Base-by-base conservation (phyloP, 345 rosid genomes). In the Capsella bursapastoris region DNA sequence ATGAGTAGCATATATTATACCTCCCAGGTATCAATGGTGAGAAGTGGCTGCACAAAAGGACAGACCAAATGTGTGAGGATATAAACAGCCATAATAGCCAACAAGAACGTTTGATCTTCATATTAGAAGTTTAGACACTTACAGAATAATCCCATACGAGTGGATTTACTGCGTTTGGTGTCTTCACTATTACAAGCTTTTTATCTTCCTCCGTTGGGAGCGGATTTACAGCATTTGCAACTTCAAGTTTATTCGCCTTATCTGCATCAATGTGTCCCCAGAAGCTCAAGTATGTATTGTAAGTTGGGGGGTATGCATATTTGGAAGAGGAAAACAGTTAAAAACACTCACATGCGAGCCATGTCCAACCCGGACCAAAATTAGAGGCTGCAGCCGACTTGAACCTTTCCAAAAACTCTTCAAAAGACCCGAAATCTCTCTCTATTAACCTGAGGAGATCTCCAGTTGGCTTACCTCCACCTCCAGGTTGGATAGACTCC, bases 281-380 rank as follows among this genome's bases (percentile, higher is more conserved):
- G 16, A 73, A 64, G 32, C 72, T 28, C 63, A 35, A 49, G 56
- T 63, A 29, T 48, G 13, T 37, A 58, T 6, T 57, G n/a, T 55
- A 15, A 41, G 11, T 62, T n/a, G 59, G 9, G 57, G 57, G 25
- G 16, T 31, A 55, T 18, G n/a, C 38, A 70, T 18, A 22, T 57
- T 52, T 11, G 70, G 25, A 66, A 69, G 49, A 40, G 64, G 38
- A 4, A 38, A 48, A 43, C 28, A 16, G 60, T 63, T 32, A n/a
- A 68, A 45, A 50, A 65, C 64, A 82, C 96, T 77, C 51, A 90
- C 98, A 90, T 51, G 84, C 95, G 74, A 94, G 97, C 97, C 98
- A 94, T 47, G 91, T 89, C 96, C 97, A 91, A 71, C 97, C 98
- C 13, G 97, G 90, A 79, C 97, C 99, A 86, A 86, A 94, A 73